Percentiles rank a stretch among this genome's conserved stretches.
Evolutionary conservation across 306 rosid genomes (phyloP).

Genomic region (Trifolium fragiferum): DNA sequence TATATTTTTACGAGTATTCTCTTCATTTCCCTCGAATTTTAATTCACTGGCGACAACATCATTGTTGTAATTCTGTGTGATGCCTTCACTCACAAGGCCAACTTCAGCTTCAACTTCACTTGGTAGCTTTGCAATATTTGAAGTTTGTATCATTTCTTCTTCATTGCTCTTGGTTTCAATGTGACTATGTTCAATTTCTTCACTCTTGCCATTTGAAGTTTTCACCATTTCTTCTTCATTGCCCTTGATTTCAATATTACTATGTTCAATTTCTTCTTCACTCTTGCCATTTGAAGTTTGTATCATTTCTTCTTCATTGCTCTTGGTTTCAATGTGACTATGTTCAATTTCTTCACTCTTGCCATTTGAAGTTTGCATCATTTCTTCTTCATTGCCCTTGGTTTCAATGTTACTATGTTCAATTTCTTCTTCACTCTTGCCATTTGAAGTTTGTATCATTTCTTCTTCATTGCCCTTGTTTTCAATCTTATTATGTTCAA

Average conservation of each 20-base stretch:
- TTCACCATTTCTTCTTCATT: slow-evolving; percentile 30
- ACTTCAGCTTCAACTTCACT: background rate
- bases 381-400: slow-evolving; percentile 31
- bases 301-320: slow-evolving; percentile 29
- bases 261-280: slow-evolving; percentile 25
- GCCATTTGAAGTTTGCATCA: slow-evolving; percentile 23
- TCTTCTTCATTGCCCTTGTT: slow-evolving; percentile 30
- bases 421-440: slow-evolving; percentile 6
- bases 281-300: slow-evolving; percentile 26
- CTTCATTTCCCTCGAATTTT: slow-evolving; percentile 20
- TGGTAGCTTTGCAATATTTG: slow-evolving; percentile 30
- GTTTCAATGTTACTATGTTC: slow-evolving; percentile 21
- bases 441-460: slow-evolving; percentile 25
- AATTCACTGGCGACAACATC: slow-evolving; percentile 24
- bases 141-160: slow-evolving; percentile 36
- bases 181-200: slow-evolving; percentile 14
- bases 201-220: slow-evolving; percentile 29
- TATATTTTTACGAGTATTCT: slow-evolving; percentile 14
- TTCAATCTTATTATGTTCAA: slow-evolving; percentile 19
- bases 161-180: slow-evolving; percentile 27
- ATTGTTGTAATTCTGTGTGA: slow-evolving; percentile 22
- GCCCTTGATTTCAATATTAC: slow-evolving; percentile 13
- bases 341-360: slow-evolving; percentile 9
- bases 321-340: slow-evolving; percentile 15
- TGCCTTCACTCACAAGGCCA: slow-evolving; percentile 10